A percentile compares a stretch with the other conserved stretches of the same genome.
These are phyloP conservation scores for Saussurea involucrata DNA, from an alignment of 129 eudicot genomes.

Conservation along the genomic window DNA sequence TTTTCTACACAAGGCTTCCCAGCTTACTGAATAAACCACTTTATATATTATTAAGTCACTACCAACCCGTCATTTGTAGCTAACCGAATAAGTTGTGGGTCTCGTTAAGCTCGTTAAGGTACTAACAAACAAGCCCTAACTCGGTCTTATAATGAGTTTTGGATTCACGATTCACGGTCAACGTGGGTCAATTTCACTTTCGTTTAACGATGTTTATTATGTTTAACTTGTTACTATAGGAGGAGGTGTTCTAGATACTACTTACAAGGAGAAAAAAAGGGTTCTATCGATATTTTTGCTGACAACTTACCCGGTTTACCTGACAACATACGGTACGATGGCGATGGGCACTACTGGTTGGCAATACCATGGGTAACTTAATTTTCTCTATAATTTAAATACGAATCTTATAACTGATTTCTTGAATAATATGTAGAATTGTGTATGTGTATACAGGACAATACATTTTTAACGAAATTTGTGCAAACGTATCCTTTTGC, in stretches of 20 bases:
- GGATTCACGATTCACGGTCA: background rate
- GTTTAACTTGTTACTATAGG: conserved; percentile 34
- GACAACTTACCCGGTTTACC: conserved; percentile 67
- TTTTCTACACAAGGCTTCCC: too few species aligned
- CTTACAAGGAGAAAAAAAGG: conserved; percentile 55
- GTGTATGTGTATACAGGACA: conserved; percentile 13
- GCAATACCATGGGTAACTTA: conserved; percentile 47
- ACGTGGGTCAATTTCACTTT: background rate
- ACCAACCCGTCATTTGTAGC: too few species aligned
- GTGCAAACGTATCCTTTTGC: conserved; percentile 13
- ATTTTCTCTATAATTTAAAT: background rate
- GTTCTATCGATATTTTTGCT: conserved; percentile 48
- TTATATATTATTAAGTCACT: too few species aligned
- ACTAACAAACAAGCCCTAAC: background rate
- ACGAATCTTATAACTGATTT: background rate
- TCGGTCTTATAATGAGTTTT: background rate
- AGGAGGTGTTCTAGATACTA: conserved; percentile 55
- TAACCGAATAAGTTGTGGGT: too few species aligned
- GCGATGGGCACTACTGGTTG: conserved; percentile 73
- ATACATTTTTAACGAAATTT: background rate
- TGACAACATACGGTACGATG: conserved; percentile 71
- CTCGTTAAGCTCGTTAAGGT: too few species aligned
- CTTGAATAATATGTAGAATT: background rate
- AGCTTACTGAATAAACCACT: too few species aligned
- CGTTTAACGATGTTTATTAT: background rate